phyloP scores from a whole-genome alignment of 495 filamentous ascomycete species.

The Penicillium macrosclerotiorum region DNA sequence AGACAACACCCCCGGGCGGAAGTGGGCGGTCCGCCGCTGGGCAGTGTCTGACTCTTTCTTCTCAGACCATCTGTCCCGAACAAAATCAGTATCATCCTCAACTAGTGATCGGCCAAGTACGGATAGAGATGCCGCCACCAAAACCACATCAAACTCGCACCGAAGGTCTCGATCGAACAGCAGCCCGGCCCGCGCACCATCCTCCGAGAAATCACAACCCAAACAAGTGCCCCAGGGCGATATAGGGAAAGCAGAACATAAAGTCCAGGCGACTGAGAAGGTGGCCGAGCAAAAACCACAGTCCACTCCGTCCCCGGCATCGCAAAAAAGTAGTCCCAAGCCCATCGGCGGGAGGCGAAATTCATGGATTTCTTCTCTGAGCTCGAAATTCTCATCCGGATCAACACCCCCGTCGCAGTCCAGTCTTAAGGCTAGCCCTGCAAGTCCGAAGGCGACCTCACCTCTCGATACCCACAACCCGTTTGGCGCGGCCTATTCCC shows the following conservation, averaged over 20 bases:
- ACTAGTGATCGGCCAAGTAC: constrained; percentile 25
- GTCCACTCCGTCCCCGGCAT: constrained; percentile 19
- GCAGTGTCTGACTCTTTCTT: constrained; percentile 8
- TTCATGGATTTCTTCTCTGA: constrained; percentile 90
- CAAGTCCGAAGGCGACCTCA: constrained; percentile 46
- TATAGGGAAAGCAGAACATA: constrained; percentile 19
- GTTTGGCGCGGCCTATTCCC: constrained; percentile 52
- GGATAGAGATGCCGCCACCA: constrained; percentile 20
- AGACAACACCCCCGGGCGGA: too few relatives aligned
- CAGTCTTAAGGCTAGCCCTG: constrained; percentile 36
- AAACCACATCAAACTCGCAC: constrained; percentile 17
- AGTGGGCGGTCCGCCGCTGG: too few relatives aligned
- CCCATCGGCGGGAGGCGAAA: constrained; percentile 55
- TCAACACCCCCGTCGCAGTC: constrained; percentile 47
- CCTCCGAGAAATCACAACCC: constrained; percentile 11
- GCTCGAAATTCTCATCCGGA: constrained; percentile 86
- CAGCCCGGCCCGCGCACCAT: constrained; percentile 20
- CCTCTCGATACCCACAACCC: constrained; percentile 45
- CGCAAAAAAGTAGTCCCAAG: constrained; percentile 39
- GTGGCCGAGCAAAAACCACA: constrained; percentile 20
- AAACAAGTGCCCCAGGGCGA: constrained; percentile 18
- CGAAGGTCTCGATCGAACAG: constrained; percentile 26
- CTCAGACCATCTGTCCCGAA: constrained; percentile 38
- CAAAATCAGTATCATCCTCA: constrained; percentile 37
- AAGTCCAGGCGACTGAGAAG: constrained; percentile 18